Evolutionary conservation across 2,329 filamentous ascomycete genomes (phyloP).

Genomic region (Leptographium lundbergii): DNA sequence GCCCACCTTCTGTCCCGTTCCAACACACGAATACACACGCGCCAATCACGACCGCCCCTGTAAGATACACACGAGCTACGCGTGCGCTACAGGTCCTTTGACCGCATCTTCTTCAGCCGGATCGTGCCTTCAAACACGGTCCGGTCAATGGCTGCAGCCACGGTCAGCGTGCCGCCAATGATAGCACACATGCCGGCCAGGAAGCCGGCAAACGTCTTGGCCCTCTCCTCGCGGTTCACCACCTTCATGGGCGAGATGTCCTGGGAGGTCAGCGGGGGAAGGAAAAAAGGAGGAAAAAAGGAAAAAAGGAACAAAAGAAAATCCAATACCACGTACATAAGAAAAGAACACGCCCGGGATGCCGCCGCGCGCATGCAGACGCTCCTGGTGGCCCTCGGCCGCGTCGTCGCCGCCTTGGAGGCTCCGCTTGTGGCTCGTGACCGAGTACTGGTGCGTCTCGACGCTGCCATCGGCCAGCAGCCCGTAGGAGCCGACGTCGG

Average conservation of each 20-base stretch:
- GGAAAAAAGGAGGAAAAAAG: not conserved
- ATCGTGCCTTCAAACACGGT: constrained; percentile 80
- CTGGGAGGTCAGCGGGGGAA: constrained; percentile 25
- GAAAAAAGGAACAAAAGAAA: no score
- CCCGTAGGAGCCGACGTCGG: constrained; percentile 57
- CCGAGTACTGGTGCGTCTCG: constrained; percentile 96
- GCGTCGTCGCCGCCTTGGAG: constrained; percentile 72
- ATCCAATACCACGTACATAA: no score
- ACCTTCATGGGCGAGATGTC: constrained; percentile 99
- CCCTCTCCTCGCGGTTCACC: constrained; percentile 82
- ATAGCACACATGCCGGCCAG: constrained; percentile 89
- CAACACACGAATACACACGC: not conserved
- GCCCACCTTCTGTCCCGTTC: not conserved
- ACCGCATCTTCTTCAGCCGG: constrained; percentile 74
- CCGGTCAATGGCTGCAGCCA: constrained; percentile 85
- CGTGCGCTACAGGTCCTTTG: constrained; percentile 41
- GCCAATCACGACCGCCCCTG: not conserved
- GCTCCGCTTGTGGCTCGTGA: constrained; percentile 90
- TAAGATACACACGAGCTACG: not conserved
- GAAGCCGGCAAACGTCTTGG: constrained; percentile 86
- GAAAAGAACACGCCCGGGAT: constrained; percentile 98
- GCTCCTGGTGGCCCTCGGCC: constrained; percentile 82
- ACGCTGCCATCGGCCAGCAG: constrained; percentile 62
- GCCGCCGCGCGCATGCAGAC: constrained; percentile 76
- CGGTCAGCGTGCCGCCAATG: constrained; percentile 87